Conservation (phyloP, 2,329 filamentous ascomycete genomes). For the Fusarium hostae region DNA sequence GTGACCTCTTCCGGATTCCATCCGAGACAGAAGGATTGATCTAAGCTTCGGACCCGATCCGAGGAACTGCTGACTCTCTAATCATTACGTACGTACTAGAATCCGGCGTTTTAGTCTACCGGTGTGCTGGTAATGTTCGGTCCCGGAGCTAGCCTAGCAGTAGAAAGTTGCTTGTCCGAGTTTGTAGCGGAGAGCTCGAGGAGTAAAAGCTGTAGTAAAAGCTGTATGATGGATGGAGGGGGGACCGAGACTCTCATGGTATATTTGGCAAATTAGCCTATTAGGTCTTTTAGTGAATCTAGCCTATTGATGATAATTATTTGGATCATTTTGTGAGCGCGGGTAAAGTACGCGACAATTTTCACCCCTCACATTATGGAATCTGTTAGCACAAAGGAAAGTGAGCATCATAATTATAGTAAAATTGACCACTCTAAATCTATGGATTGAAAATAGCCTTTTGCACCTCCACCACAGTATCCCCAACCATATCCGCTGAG, state of each 20-base stretch:
- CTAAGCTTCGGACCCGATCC: background rate
- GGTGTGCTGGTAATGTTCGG: background rate
- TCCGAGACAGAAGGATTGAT: background rate
- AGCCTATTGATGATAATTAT: background rate
- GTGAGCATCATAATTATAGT: too few species aligned
- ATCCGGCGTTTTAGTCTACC: background rate
- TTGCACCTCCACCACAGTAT: background rate
- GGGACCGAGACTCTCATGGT: background rate
- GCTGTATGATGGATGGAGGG: rapidly evolving
- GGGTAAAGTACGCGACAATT: rapidly evolving
- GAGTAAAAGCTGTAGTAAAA: background rate
- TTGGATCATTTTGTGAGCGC: background rate
- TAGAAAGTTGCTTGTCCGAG: background rate
- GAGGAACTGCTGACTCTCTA: background rate
- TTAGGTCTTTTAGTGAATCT: rapidly evolving
- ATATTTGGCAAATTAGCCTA: rapidly evolving
- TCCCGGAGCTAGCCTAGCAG: background rate
- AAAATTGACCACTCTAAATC: rapidly evolving
- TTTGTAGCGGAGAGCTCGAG: background rate
- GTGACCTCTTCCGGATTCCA: background rate
- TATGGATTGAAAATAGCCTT: conserved; percentile 8
- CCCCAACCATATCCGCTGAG: conserved; percentile 31
- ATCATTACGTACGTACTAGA: background rate
- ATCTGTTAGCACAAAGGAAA: background rate
- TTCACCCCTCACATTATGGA: too few species aligned